These are phyloP conservation scores for Globisporangium megalacanthum DNA, from an alignment of 352 stramenopile species.

Conservation along the genomic window DNA sequence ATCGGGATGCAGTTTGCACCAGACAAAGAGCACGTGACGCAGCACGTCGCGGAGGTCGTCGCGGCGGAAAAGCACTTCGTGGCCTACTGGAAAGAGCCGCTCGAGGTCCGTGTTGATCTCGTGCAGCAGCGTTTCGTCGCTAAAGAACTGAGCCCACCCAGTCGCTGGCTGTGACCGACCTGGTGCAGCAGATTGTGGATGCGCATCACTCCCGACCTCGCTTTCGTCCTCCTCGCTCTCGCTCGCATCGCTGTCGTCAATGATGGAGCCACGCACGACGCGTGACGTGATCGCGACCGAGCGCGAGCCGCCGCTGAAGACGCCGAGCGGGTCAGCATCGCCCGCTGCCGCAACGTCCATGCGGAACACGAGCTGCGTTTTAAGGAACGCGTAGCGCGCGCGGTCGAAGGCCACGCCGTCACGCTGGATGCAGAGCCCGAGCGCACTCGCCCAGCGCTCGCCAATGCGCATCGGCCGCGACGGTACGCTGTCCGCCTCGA, in stretches of 20 bases:
- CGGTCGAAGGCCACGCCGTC: constrained; percentile 16
- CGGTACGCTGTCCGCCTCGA: neutral
- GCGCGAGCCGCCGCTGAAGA: constrained; percentile 8
- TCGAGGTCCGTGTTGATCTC: constrained; percentile 84
- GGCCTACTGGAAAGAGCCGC: constrained; percentile 62
- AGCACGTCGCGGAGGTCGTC: constrained; percentile 51
- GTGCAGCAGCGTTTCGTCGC: constrained; percentile 56
- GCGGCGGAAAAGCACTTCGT: constrained; percentile 77
- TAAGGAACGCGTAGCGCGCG: constrained; percentile 45
- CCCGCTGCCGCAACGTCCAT: constrained; percentile 36
- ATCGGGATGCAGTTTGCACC: constrained; percentile 73
- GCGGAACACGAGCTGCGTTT: constrained; percentile 58
- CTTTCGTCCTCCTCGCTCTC: constrained; percentile 8
- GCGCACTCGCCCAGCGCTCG: constrained; percentile 24
- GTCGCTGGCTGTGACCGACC: neutral
- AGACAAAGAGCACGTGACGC: constrained; percentile 77
- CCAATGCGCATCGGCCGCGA: constrained; percentile 9
- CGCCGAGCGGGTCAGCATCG: constrained; percentile 40
- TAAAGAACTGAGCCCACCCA: constrained; percentile 62
- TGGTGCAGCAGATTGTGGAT: neutral
- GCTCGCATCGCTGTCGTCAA: constrained; percentile 12
- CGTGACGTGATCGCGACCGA: neutral
- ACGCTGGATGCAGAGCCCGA: constrained; percentile 23
- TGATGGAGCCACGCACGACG: constrained; percentile 12
- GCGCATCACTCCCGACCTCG: constrained; percentile 1